Evolutionary conservation across 2,329 filamentous ascomycete species (phyloP).

Genomic region (Fusarium palustre): DNA sequence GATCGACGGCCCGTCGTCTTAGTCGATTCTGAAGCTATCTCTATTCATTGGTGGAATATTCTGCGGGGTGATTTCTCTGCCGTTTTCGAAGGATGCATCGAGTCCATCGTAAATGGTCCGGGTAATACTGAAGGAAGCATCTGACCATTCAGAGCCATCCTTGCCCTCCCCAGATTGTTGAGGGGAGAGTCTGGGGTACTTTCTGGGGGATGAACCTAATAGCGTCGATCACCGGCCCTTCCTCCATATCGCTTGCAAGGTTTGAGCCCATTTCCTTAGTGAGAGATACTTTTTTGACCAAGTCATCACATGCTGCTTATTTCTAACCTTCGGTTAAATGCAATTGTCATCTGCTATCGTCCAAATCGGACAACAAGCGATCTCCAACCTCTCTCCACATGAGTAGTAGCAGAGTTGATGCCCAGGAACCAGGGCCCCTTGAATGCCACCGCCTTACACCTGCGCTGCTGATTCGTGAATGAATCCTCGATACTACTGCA

Average conservation of each 20-base stretch:
- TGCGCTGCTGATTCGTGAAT: slow-evolving; percentile 10
- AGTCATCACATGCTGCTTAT: neutral
- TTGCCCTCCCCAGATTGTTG: slow-evolving; percentile 24
- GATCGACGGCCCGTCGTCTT: slow-evolving; percentile 42
- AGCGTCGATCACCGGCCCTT: slow-evolving; percentile 9
- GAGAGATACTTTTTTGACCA: neutral
- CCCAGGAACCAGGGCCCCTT: slow-evolving; percentile 9
- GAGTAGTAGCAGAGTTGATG: neutral
- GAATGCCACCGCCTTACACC: slow-evolving; percentile 2
- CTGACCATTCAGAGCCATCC: slow-evolving; percentile 29
- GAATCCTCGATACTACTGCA: neutral
- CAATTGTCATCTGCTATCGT: neutral
- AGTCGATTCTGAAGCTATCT: slow-evolving; percentile 9
- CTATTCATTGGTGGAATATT: slow-evolving; percentile 46
- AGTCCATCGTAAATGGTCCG: slow-evolving; percentile 40
- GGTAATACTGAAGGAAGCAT: slow-evolving; percentile 23
- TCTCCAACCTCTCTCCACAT: slow-evolving; percentile 1
- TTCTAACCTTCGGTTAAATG: slow-evolving; percentile 17
- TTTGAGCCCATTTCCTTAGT: neutral
- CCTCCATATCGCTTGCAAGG: neutral
- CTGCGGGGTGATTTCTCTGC: slow-evolving; percentile 8
- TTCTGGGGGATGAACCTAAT: slow-evolving; percentile 21
- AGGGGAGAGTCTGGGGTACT: slow-evolving; percentile 45
- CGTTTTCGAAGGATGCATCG: slow-evolving; percentile 1
- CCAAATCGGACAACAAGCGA: neutral